Conservation (phyloP, 176 grass and related monocot genomes). For the Ensete glaucum region DNA sequence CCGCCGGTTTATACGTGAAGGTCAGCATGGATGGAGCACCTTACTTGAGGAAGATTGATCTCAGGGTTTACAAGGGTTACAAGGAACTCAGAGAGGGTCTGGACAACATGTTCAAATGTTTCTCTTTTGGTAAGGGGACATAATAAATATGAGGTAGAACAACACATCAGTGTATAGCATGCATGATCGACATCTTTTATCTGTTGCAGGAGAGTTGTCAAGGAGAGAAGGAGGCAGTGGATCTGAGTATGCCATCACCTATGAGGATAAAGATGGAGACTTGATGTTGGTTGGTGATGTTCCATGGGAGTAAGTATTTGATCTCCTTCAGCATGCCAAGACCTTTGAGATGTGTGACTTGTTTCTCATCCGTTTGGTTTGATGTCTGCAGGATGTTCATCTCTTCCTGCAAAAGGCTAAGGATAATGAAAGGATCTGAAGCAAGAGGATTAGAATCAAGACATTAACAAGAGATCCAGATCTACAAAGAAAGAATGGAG, state of each 20-base stretch:
- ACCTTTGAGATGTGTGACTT: conserved; percentile 34
- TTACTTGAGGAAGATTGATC: conserved; percentile 78
- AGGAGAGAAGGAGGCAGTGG: neutral
- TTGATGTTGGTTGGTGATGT: conserved; percentile 87
- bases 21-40: conserved; percentile 94
- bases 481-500: neutral
- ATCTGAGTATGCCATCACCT: conserved; percentile 43
- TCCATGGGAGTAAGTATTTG: conserved; percentile 75
- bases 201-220: neutral
- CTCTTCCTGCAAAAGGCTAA: conserved; percentile 86
- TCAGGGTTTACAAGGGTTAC: conserved; percentile 69
- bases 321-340: conserved; percentile 29
- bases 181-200: neutral
- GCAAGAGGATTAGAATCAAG: conserved; percentile 35
- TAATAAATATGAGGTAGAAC: neutral
- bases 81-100: conserved; percentile 74
- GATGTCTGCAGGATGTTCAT: conserved; percentile 57
- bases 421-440: conserved; percentile 73
- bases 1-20: conserved; percentile 27
- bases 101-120: conserved; percentile 70
- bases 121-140: conserved; percentile 29
- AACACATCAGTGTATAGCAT: neutral
- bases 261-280: conserved; percentile 89
- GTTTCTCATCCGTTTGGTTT: neutral
- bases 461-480: neutral